Base-by-base conservation (phyloP, 116 monocot genomes). In the Zostera marina region DNA sequence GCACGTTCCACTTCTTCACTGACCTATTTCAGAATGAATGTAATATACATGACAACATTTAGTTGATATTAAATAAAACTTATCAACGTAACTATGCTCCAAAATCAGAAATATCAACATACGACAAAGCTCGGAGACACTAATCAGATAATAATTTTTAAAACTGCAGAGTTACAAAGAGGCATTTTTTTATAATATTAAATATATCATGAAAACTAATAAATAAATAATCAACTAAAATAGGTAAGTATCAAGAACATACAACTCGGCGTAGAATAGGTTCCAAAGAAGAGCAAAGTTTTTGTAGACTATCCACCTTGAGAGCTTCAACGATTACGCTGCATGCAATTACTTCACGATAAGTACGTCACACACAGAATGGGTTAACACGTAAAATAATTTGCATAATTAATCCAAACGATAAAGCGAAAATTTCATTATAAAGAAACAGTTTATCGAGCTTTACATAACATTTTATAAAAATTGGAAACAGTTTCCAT, bases 1-100 rank as follows among this genome's bases (percentile, higher is more conserved):
- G 92, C 92, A 58, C 87, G 92, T 60, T 92, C 87, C 63, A 92
- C 83, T 75, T 92, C 92, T 81, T 92, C 92, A 68, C 92, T 91
- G 16, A 85, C 80, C 80, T 80, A 57, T 66, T 66, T 70, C 53
- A 42, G 59, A 5, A 40, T 16, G 12, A 10, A 49, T 59, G 41
- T 52, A 13, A 38, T 17, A 47, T 45, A n/a, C n/a, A n/a, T n/a
- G n/a, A n/a, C n/a, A n/a, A n/a, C n/a, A n/a, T n/a, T n/a, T n/a
- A 25, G 10, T 48, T 14, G 39, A 63, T 11, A 8, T 48, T 22
- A 56, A 63, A 38, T 10, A 26, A 19, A 49, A 49, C 20, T 2
- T 19, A 3, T 7, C 4, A 49, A 49, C 6, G 32, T 32, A 32
- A 5, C 32, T 5, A 1, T 32, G 32, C 32, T 32, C 5, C 32